Percentiles rank a stretch among this genome's conserved stretches.
Evolutionary conservation across 176 grass and related monocot genomes (phyloP).

Genomic region (Puccinellia tenuiflora): DNA sequence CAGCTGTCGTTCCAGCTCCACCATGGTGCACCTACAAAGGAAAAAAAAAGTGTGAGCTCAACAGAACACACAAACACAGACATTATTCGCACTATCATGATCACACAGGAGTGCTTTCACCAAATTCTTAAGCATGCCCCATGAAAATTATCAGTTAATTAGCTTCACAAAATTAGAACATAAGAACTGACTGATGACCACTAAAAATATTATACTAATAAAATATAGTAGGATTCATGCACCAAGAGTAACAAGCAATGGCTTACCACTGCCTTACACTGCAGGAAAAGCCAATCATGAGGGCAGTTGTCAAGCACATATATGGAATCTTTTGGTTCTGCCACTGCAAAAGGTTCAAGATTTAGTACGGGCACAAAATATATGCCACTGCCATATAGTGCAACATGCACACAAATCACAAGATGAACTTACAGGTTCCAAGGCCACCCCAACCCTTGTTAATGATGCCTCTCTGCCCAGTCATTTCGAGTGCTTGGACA

Average conservation of each 20-base stretch:
- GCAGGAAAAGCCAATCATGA: constrained; percentile 96
- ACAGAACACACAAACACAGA: background rate
- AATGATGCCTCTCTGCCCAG: constrained; percentile 91
- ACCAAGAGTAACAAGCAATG: background rate
- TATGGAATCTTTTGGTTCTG: constrained; percentile 75
- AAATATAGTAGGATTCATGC: background rate
- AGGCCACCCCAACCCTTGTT: constrained; percentile 99
- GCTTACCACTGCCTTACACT: constrained; percentile 87
- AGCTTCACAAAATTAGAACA: background rate
- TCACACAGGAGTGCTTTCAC: background rate
- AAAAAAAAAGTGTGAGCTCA: background rate
- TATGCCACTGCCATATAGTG: background rate
- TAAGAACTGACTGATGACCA: background rate
- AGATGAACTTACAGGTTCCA: constrained; percentile 71
- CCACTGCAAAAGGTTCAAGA: constrained; percentile 43
- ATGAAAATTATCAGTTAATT: background rate
- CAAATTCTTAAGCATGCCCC: background rate
- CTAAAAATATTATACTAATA: background rate
- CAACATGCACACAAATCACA: constrained; percentile 6
- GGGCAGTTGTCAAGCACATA: constrained; percentile 90
- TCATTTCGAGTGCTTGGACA: constrained; percentile 69
- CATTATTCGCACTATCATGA: background rate
- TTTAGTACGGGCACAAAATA: constrained; percentile 23
- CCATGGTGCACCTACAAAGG: constrained; percentile 87
- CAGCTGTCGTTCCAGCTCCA: constrained; percentile 95